Percentiles rank a stretch among this genome's conserved stretches.
phyloP scores from a whole-genome alignment of 345 rosid genomes.

The Aethionema arabicum region DNA sequence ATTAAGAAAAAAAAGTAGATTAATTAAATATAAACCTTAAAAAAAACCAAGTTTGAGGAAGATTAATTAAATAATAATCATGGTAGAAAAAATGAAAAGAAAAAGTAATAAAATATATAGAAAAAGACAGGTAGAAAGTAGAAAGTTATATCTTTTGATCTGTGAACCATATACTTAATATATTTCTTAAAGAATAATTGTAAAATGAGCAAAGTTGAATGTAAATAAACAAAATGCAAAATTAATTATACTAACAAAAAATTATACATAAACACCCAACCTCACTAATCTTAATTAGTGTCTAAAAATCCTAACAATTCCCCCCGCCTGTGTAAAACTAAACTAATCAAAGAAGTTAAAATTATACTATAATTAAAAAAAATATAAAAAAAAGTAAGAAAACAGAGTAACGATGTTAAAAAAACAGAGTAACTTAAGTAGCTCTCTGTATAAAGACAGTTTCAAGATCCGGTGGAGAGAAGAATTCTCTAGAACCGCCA shows the following conservation, averaged over 20 bases:
- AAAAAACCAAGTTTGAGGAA: too few species aligned
- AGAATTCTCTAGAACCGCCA: constrained; percentile 25
- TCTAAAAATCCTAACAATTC: background rate
- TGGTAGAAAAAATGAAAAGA: too few species aligned
- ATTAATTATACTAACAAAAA: too few species aligned
- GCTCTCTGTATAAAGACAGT: constrained; percentile 19
- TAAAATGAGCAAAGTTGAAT: background rate
- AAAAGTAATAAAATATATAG: too few species aligned
- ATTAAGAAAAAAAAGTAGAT: too few species aligned
- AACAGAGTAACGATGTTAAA: background rate
- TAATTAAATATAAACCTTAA: too few species aligned
- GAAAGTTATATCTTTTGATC: too few species aligned
- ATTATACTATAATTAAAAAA: background rate
- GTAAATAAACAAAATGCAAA: background rate
- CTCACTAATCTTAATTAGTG: background rate
- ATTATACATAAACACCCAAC: background rate
- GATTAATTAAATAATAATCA: too few species aligned
- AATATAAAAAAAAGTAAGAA: background rate
- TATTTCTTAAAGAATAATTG: background rate
- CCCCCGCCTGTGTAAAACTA: background rate
- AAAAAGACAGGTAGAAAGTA: too few species aligned
- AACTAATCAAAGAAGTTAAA: background rate
- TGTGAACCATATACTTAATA: too few species aligned
- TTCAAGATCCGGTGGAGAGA: constrained; percentile 36
- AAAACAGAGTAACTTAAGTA: constrained; percentile 16